phyloP scores from a whole-genome alignment of 345 rosid species.

The Erucastrum elatum region DNA sequence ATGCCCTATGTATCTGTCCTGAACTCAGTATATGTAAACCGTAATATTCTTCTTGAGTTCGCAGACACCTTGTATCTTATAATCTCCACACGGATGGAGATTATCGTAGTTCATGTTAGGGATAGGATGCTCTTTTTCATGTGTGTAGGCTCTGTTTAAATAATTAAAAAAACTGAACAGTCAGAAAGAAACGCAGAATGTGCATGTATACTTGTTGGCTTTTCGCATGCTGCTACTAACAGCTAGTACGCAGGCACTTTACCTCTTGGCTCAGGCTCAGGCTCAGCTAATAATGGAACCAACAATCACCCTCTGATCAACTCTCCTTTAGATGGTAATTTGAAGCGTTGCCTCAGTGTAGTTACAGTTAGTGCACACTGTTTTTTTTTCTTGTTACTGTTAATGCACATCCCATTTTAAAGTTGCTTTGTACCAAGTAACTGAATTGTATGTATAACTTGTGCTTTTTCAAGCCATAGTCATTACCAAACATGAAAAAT shows the following conservation, averaged over 20 bases:
- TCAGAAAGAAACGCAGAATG: not conserved
- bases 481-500: not conserved
- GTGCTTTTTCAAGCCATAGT: not conserved
- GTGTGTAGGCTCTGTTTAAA: not conserved
- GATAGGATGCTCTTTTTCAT: not conserved
- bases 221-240: constrained; percentile 15
- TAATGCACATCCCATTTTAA: no score
- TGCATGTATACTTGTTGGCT: not conserved
- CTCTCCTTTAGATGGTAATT: constrained; percentile 26
- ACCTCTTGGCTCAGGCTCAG: constrained; percentile 26
- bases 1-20: not conserved
- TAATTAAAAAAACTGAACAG: not conserved
- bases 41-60: not conserved
- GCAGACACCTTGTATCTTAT: not conserved
- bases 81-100: not conserved
- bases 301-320: constrained; percentile 6
- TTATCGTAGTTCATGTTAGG: not conserved
- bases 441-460: no score
- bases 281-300: constrained; percentile 16
- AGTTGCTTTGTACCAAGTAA: no score
- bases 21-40: not conserved
- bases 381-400: no score
- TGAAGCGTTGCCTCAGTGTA: no score
- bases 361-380: no score
- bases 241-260: constrained; percentile 24